Conservation (phyloP, 1,284 basidiomycete genomes). For the Fereydounia khargensis region DNA sequence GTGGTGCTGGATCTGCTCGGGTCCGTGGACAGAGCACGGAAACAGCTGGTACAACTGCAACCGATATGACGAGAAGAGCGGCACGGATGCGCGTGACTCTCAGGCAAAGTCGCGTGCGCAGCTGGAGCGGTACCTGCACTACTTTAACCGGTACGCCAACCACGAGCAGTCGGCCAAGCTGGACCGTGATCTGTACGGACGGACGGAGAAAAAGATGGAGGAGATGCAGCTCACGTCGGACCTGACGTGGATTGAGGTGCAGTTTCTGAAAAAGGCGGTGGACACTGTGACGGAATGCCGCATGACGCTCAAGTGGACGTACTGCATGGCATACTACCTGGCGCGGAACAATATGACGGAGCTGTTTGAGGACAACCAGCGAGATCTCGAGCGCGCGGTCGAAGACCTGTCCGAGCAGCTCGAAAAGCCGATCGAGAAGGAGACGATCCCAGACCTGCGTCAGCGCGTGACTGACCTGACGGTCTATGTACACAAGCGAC, state of each 20-base stretch:
- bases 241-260: conserved; percentile 96
- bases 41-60: conserved; percentile 98
- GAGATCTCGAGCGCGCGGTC: conserved; percentile 91
- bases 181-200: conserved; percentile 82
- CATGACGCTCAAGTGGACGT: conserved; percentile 97
- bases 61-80: conserved; percentile 89
- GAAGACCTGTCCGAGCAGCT: conserved; percentile 90
- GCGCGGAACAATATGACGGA: conserved; percentile 86
- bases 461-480: conserved; percentile 80
- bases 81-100: conserved; percentile 70
- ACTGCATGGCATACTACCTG: conserved; percentile 97
- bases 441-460: conserved; percentile 75
- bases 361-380: conserved; percentile 95
- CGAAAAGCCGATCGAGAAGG: conserved; percentile 83
- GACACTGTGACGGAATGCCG: conserved; percentile 80
- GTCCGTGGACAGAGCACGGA: conserved; percentile 95
- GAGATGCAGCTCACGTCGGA: conserved; percentile 91
- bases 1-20: conserved; percentile 69
- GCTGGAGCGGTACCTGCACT: conserved; percentile 82
- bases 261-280: conserved; percentile 96
- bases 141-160: conserved; percentile 73
- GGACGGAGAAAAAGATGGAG: conserved; percentile 99
- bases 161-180: conserved; percentile 97
- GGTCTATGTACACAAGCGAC: conserved; percentile 90
- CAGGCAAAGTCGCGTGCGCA: conserved; percentile 76